A percentile compares a stretch with the other conserved stretches of the same genome.
Evolutionary conservation across 2,329 filamentous ascomycete species (phyloP).

Genomic region (Ceratocystis smalleyi): DNA sequence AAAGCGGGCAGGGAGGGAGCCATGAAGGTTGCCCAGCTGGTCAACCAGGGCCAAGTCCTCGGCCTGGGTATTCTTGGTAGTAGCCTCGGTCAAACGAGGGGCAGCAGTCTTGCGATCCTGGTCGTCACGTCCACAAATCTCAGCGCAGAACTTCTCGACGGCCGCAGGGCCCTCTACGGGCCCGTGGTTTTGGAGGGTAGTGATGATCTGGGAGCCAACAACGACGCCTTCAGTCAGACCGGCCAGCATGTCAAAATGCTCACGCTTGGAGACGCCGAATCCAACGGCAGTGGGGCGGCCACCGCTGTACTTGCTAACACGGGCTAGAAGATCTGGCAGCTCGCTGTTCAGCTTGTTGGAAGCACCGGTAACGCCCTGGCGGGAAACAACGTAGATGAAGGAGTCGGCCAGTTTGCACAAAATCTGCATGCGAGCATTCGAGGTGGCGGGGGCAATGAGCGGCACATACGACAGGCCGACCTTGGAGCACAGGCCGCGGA

Average conservation of each 20-base stretch:
- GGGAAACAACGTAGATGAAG: constrained; percentile 96
- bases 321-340: constrained; percentile 63
- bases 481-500: constrained; percentile 67
- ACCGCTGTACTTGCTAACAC: constrained; percentile 84
- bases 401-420: constrained; percentile 94
- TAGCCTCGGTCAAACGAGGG: constrained; percentile 37
- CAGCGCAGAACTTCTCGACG: constrained; percentile 75
- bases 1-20: constrained; percentile 68
- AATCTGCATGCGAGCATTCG: constrained; percentile 82
- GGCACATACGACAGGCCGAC: constrained; percentile 86
- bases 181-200: constrained; percentile 53
- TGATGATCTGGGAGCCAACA: constrained; percentile 91
- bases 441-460: constrained; percentile 88
- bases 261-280: constrained; percentile 88
- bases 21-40: constrained; percentile 69
- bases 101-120: constrained; percentile 30
- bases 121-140: constrained; percentile 37
- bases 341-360: constrained; percentile 66
- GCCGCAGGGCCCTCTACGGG: constrained; percentile 37
- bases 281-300: constrained; percentile 83
- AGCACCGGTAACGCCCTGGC: constrained; percentile 92
- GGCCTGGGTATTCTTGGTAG: constrained; percentile 45
- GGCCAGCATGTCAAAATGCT: constrained; percentile 79
- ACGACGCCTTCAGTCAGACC: constrained; percentile 84
- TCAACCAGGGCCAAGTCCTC: constrained; percentile 52